Percentiles rank a stretch among this genome's conserved stretches.
phyloP scores from a whole-genome alignment of 2,329 filamentous ascomycete species.

The Alternaria incomplexa region DNA sequence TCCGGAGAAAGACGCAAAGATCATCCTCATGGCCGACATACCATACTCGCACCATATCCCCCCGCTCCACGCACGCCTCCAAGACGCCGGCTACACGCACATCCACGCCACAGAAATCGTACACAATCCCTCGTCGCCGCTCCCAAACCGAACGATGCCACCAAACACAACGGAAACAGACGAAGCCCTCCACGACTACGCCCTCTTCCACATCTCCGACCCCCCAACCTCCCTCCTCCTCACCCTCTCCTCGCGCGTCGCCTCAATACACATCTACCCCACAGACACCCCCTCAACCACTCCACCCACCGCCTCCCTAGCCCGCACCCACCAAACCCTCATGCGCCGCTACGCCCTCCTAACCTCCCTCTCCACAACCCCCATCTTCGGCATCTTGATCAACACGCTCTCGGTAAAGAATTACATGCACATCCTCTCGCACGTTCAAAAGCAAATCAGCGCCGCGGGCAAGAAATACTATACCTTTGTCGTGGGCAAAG shows the following conservation, averaged over 20 bases:
- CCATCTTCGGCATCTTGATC: constrained; percentile 91
- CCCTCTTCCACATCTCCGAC: constrained; percentile 83
- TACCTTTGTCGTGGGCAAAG: constrained; percentile 93
- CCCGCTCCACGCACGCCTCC: constrained; percentile 62
- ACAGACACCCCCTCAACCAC: constrained; percentile 49
- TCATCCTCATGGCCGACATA: constrained; percentile 87
- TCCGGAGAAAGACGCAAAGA: constrained; percentile 64
- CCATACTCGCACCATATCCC: constrained; percentile 80
- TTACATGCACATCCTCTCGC: constrained; percentile 80
- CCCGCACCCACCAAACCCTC: constrained; percentile 65
- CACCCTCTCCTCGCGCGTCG: constrained; percentile 82
- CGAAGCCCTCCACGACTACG: constrained; percentile 66
- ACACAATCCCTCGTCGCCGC: constrained; percentile 76
- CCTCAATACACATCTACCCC: constrained; percentile 78
- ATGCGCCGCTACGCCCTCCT: constrained; percentile 88
- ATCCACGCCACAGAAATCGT: constrained; percentile 74
- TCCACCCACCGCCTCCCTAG: constrained; percentile 48
- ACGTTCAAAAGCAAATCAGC: constrained; percentile 74
- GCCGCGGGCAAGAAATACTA: constrained; percentile 92
- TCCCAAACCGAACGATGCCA: constrained; percentile 83
- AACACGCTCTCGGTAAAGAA: constrained; percentile 94
- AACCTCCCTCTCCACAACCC: constrained; percentile 77
- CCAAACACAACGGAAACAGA: constrained; percentile 53
- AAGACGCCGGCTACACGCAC: constrained; percentile 69
- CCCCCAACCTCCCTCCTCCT: constrained; percentile 84